phyloP scores from a whole-genome alignment of 345 rosid genomes.

The Melaleuca quinquenervia region DNA sequence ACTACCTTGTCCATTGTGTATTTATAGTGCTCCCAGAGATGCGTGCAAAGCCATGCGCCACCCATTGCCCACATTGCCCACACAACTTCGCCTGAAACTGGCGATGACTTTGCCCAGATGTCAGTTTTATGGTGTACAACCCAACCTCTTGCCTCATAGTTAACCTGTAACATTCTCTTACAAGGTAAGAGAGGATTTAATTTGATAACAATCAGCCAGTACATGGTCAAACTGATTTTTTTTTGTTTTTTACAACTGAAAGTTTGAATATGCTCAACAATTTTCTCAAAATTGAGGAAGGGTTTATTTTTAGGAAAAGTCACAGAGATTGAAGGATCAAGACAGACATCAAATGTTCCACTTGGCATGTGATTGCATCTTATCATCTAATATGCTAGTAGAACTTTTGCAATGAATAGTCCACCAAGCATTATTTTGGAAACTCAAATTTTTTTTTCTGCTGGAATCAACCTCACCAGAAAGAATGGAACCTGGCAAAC shows the following conservation, averaged over 20 bases:
- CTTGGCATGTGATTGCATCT: background rate
- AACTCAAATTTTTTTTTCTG: background rate
- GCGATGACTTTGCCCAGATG: slow-evolving; percentile 92
- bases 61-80: slow-evolving; percentile 99
- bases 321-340: background rate
- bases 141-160: slow-evolving; percentile 85
- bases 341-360: background rate
- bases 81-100: slow-evolving; percentile 53
- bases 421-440: background rate
- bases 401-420: background rate
- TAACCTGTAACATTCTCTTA: slow-evolving; percentile 37
- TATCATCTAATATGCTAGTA: background rate
- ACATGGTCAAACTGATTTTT: background rate
- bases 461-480: background rate
- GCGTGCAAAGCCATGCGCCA: slow-evolving; percentile 96
- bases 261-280: background rate
- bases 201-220: background rate
- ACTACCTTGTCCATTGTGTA: slow-evolving; percentile 72
- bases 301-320: background rate
- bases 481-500: background rate
- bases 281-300: background rate
- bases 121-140: slow-evolving; percentile 82
- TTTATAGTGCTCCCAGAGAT: slow-evolving; percentile 85
- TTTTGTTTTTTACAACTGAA: background rate
- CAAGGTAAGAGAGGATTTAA: background rate